Base-by-base conservation (phyloP, 805 yeast genomes). In the Ogataea wickerhamii region DNA sequence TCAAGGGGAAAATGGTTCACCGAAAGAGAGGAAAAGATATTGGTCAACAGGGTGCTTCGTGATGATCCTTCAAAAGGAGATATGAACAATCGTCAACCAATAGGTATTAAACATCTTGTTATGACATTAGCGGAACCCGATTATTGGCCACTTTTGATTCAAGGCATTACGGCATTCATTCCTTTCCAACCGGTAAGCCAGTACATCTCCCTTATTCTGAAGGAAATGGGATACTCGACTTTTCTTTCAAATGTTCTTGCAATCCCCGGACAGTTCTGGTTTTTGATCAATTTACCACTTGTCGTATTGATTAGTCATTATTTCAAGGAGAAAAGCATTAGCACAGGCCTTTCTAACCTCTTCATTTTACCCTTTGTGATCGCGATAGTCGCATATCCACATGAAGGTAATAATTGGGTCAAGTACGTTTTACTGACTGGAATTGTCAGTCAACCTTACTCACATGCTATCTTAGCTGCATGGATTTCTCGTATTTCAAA, bases 31-130 rank as follows among this genome's bases (percentile, higher is more conserved):
- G 76, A 73, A 53, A 70, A 71, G 40, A 75, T 78, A 37, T 60
- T 77, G 24, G 81, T 76, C 36, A 78, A 77, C 51, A 61, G 76
- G 41, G 67, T 79, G 2, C 55, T 79, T 35, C 59, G 82, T 44
- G 83, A 80, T 52, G 85, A 80, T 50, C 84, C 84, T 18, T 47
- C 68, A 6, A 68, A 68, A 45, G 79, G 80, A 14, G 79, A 73
- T 41, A 74, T 75, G 80, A 64, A 75, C 51, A 75, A 76, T 47
- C 61, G 78, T 44, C 72, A 71, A 41, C 72, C 74, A 1, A 58
- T 78, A 13, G 50, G 64, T 6, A 45, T 60, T 8, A 60, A 51
- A 23, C 63, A 56, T 43, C 47, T 78, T 13, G 48, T 60, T 49
- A 52, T 56, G 18, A 56, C 71, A 5, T 32, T 75, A 6, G 37